Base-by-base conservation (phyloP, 345 rosid genomes). In the Rhodomyrtus tomentosa region DNA sequence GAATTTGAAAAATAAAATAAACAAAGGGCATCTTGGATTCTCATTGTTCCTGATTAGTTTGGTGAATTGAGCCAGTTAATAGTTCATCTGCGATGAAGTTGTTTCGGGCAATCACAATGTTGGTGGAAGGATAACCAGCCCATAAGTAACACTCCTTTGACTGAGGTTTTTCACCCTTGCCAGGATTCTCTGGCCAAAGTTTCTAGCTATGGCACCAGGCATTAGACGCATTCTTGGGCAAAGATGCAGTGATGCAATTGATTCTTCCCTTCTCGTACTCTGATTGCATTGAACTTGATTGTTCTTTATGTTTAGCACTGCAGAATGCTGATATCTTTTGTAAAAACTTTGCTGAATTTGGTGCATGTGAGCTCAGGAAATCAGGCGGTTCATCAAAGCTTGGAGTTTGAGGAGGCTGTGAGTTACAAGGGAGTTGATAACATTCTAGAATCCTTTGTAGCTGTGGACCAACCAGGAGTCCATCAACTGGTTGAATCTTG, bases 401-500 rank as follows among this genome's bases (percentile, higher is more conserved):
- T 87, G 79, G 53, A 49, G 85, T 83, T 88, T 21, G 51, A n/a
- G 84, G 92, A 87, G 36, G 85, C 85, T 81, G 82, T 48, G 73
- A 87, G 83, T 16, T 72, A 22, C 22, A 18, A 29, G 51, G 45
- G 53, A 84, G 50, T 84, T n/a, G 83, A 79, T 83, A 87, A 59
- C 54, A 88, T 81, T 36, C 90, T 83, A 79, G 84, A 52, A 62
- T 38, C 90, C 8, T 83, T 53, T 1, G 89, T 79, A 50, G 86
- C 90, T 16, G 4, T 80, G 72, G 91, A 89, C 83, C 90, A 83
- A 40, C 89, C 88, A 85, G 85, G 83, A 38, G 86, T 50, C 50
- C 87, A 88, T 86, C 89, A 89, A 86, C 91, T 89, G 18, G 83
- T 85, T 20, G 86, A 90, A 58, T 93, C 93, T 29, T 85, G 74